Evolutionary conservation across 441 rosid genomes (phyloP).

Genomic region (Pelargonium citronellum): DNA sequence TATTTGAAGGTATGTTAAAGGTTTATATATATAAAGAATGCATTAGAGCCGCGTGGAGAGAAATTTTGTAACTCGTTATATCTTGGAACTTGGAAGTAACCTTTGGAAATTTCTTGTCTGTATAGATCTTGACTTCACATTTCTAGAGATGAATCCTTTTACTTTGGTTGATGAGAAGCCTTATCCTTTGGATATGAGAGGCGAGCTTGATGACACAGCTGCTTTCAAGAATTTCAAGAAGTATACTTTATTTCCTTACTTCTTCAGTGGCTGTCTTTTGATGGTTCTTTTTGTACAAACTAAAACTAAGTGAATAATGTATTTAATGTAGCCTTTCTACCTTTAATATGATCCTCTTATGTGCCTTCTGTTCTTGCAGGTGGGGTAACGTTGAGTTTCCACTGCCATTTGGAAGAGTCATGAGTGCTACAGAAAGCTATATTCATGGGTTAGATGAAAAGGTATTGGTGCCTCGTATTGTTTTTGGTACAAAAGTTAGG

Average conservation of each 20-base stretch:
- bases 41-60: not conserved
- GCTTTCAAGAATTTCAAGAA: conserved; percentile 95
- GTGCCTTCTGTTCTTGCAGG: conserved; percentile 31
- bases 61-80: not conserved
- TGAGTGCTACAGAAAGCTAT: conserved; percentile 66
- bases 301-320: conserved; percentile 9
- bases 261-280: conserved; percentile 4
- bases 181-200: conserved; percentile 96
- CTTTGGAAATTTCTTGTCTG: conserved; percentile 17
- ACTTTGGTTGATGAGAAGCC: conserved; percentile 81
- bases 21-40: not conserved
- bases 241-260: conserved; percentile 32
- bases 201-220: conserved; percentile 93
- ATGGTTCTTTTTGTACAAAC: not conserved
- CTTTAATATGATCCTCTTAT: conserved; percentile 15
- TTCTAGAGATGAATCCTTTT: conserved; percentile 98
- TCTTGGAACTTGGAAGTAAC: conserved; percentile 15
- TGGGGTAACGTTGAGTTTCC: conserved; percentile 67
- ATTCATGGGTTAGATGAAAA: conserved; percentile 88
- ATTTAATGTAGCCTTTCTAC: not conserved
- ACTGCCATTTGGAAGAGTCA: conserved; percentile 65
- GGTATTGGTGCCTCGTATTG: conserved; percentile 34
- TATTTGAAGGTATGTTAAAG: conserved; percentile 59
- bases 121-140: conserved; percentile 87
- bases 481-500: not conserved